A percentile compares a stretch with the other conserved stretches of the same genome.
phyloP scores from a whole-genome alignment of 2,329 filamentous ascomycete species.

The Daldinia eschscholtzii region DNA sequence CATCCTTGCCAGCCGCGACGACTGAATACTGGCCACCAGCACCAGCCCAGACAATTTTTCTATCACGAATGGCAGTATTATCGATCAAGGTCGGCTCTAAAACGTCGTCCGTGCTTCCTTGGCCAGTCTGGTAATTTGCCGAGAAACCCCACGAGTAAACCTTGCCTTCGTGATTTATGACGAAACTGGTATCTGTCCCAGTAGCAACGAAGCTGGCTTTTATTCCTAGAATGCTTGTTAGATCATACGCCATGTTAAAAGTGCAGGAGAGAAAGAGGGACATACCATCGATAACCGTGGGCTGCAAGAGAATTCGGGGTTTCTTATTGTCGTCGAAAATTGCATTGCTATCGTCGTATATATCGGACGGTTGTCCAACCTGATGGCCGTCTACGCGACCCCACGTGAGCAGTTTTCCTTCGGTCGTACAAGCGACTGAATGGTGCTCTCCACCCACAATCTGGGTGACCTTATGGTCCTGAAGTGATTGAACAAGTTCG shows the following conservation, averaged over 20 bases:
- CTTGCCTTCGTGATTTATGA: constrained; percentile 75
- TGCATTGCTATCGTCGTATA: constrained; percentile 69
- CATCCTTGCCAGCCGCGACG: constrained; percentile 60
- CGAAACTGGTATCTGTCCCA: constrained; percentile 80
- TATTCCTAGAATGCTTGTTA: constrained; percentile 54
- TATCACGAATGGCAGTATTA: constrained; percentile 83
- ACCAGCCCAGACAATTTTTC: constrained; percentile 81
- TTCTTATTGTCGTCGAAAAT: constrained; percentile 73
- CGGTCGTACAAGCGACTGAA: constrained; percentile 63
- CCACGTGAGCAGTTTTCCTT: constrained; percentile 61
- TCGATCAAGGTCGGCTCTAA: constrained; percentile 82
- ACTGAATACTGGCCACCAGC: constrained; percentile 89
- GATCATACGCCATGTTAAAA: not conserved
- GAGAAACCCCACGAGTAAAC: constrained; percentile 86
- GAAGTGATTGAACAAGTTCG: constrained; percentile 73
- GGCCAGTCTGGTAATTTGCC: constrained; percentile 83
- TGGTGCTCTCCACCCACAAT: constrained; percentile 80
- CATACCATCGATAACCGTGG: constrained; percentile 70
- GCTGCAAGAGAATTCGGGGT: constrained; percentile 78
- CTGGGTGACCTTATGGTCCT: constrained; percentile 71
- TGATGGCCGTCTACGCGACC: constrained; percentile 63
- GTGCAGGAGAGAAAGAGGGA: constrained; percentile 14
- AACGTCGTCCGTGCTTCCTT: constrained; percentile 83
- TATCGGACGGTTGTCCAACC: constrained; percentile 67
- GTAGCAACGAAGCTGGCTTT: constrained; percentile 70